Evolutionary conservation across 116 monocot species (phyloP).

Genomic region (Posidonia oceanica): DNA sequence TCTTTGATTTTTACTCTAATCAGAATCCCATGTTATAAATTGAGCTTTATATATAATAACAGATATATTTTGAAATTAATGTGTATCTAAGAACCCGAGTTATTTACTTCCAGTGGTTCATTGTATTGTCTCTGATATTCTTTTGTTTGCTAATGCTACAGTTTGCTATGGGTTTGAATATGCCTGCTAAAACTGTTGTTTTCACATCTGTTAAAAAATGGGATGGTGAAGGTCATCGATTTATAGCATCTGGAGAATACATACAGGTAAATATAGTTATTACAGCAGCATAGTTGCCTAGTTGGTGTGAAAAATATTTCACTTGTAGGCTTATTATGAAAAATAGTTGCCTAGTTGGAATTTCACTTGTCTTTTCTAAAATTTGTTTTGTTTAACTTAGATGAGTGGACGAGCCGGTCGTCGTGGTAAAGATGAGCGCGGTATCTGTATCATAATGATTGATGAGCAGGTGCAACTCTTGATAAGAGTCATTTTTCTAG

Average conservation of each 20-base stretch:
- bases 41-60: too few species aligned
- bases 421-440: conserved; percentile 97
- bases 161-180: conserved; percentile 99
- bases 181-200: conserved; percentile 99
- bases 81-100: not conserved
- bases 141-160: conserved; percentile 17
- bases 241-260: conserved; percentile 93
- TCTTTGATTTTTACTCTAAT: too few species aligned
- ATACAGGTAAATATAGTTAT: conserved; percentile 62
- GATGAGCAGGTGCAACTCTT: conserved; percentile 59
- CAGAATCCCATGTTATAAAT: too few species aligned
- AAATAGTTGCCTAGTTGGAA: not conserved
- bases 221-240: conserved; percentile 95
- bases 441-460: conserved; percentile 96
- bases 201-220: conserved; percentile 96
- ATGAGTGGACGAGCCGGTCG: conserved; percentile 99
- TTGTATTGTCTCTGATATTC: not conserved
- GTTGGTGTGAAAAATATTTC: not conserved
- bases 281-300: not conserved
- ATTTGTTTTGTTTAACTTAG: conserved; percentile 19
- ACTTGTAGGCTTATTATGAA: too few species aligned
- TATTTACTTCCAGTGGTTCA: not conserved
- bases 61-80: too few species aligned
- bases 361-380: conserved; percentile 6
- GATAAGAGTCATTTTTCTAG: not conserved